Base-by-base conservation (phyloP, 176 grass and related monocot genomes). In the Aegilops umbellulata region DNA sequence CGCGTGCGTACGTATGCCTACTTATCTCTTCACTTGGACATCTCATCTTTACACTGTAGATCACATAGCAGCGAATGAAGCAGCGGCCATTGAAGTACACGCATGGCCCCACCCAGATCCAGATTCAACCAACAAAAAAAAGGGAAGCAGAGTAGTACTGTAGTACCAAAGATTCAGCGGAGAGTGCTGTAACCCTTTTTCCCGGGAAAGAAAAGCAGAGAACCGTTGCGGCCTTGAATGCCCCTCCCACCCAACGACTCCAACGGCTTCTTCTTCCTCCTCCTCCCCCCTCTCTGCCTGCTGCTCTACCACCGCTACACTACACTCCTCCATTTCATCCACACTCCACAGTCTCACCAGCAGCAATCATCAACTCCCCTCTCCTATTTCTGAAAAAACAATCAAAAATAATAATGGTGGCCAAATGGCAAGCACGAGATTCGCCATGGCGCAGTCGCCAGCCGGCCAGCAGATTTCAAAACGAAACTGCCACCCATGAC, bases 261-360 rank as follows among this genome's bases (percentile, higher is more conserved):
- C 69, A 72, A 72, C 69, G 69, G 22, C 36, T 72, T 72, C 69
- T 68, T 30, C 65, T 24, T 25, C 69, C n/a, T 71, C 69, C n/a
- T 25, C 69, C n/a, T 71, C 69, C n/a, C 1, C 34, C 34, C 22
- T 51, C 35, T 71, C 69, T 13, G 32, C 16, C 49, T 17, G 32
- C 20, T 36, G 32, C 38, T 38, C 19, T 1, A 69, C 34, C 47
- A 17, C 15, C 0, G 14, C 42, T 11, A 2, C 10, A 5, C 32
- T 34, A 34, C 32, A 34, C 32, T 34, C n/a, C n/a, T n/a, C 41
- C 41, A 1, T 49, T 5, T 16, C 46, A 7, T 7, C 51, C 51
- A 16, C 63, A 42, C 69, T 42, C 35, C 69, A 42, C 68, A 69
- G 68, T 41, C 22, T 9, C 68, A 39, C 68, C 4, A 23, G 20